phyloP scores from a whole-genome alignment of 2,329 filamentous ascomycete species.

The Apiospora hydei region DNA sequence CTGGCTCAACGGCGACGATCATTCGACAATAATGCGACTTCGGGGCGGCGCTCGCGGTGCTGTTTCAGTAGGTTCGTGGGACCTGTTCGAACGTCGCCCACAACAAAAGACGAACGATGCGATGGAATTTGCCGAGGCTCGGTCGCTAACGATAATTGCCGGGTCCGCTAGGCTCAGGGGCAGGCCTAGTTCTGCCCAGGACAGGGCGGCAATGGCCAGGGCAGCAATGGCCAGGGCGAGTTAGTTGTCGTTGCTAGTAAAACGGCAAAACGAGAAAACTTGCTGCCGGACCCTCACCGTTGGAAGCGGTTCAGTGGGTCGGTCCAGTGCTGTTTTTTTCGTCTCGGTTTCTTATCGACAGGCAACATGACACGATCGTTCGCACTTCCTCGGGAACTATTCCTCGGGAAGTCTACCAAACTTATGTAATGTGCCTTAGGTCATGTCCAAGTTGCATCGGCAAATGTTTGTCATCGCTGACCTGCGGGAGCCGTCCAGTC shows the following conservation, averaged over 20 bases:
- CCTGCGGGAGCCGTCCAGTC: not conserved
- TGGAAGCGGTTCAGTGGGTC: not conserved
- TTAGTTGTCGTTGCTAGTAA: not conserved
- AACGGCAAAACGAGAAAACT: not conserved
- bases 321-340: not conserved
- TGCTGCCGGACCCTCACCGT: constrained; percentile 1
- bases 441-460: no score
- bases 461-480: not conserved
- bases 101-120: not conserved
- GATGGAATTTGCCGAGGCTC: constrained; percentile 13
- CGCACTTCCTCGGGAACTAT: no score
- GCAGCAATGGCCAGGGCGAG: not conserved
- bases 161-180: not conserved
- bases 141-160: constrained; percentile 9
- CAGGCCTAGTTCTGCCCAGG: not conserved
- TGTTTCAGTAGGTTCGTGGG: not conserved
- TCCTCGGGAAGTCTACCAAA: no score
- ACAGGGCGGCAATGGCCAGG: not conserved
- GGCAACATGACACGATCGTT: not conserved
- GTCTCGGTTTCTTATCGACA: not conserved
- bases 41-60: not conserved
- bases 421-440: no score
- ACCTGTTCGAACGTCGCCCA: not conserved
- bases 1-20: not conserved
- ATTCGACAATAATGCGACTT: not conserved